Percentiles rank a stretch among this genome's conserved stretches.
These are phyloP conservation scores for Dipodascus geniculatus DNA, from an alignment of 805 yeast species.

Conservation along the genomic window DNA sequence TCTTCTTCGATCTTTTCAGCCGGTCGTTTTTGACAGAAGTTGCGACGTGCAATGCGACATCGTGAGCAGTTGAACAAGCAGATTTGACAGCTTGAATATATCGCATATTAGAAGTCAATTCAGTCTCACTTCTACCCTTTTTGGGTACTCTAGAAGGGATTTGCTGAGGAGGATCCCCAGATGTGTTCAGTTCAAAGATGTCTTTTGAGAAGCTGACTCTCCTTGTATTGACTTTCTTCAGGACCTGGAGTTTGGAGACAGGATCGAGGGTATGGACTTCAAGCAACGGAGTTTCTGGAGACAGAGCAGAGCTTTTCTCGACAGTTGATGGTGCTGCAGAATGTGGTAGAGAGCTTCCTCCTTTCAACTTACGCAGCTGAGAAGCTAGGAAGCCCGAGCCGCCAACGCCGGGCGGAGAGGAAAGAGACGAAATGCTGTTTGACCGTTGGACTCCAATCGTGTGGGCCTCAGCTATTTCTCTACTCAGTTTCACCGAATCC, in stretches of 20 bases:
- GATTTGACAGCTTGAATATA: background rate
- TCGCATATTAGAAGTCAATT: slow-evolving; percentile 2
- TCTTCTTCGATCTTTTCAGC: background rate
- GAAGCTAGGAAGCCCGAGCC: background rate
- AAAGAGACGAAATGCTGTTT: background rate
- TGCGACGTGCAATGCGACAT: slow-evolving; percentile 14
- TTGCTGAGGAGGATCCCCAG: slow-evolving; percentile 80
- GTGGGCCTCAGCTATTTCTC: background rate
- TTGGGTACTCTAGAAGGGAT: slow-evolving; percentile 79
- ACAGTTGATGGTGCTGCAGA: background rate
- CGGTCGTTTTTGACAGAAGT: slow-evolving; percentile 6
- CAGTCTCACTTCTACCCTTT: slow-evolving; percentile 34
- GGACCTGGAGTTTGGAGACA: background rate
- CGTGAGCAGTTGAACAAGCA: slow-evolving; percentile 15
- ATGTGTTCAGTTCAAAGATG: background rate
- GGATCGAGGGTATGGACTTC: background rate
- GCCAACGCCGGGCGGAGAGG: background rate
- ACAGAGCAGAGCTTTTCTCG: background rate
- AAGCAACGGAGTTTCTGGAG: background rate
- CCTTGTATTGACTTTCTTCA: background rate
- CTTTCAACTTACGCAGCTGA: background rate
- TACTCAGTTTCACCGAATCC: background rate
- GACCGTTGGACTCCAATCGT: background rate
- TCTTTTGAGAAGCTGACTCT: background rate
- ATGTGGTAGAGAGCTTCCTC: too few relatives aligned